Conservation (phyloP, 306 rosid species). For the Phaseolus lunatus region DNA sequence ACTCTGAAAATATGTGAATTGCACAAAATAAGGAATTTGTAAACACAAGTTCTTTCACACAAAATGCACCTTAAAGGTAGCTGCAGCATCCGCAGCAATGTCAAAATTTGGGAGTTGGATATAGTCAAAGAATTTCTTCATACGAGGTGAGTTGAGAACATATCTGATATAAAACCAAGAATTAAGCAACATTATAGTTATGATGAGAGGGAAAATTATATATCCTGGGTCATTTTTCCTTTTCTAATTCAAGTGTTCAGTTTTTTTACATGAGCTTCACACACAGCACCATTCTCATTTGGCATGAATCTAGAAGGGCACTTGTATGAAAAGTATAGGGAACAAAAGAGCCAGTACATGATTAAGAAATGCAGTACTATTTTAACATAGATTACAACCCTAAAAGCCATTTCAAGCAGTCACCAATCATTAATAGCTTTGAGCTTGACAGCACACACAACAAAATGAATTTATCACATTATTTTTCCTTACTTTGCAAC, state of each 20-base stretch:
- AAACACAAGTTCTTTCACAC: slow-evolving; percentile 27
- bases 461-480: slow-evolving; percentile 17
- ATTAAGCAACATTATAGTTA: slow-evolving; percentile 32
- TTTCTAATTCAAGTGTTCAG: slow-evolving; percentile 18
- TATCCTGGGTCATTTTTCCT: slow-evolving; percentile 3
- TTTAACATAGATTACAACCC: slow-evolving; percentile 17
- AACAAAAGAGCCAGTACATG: slow-evolving; percentile 12
- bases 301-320: slow-evolving; percentile 38
- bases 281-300: slow-evolving; percentile 37
- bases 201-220: neutral
- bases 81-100: slow-evolving; percentile 99
- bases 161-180: slow-evolving; percentile 67
- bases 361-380: slow-evolving; percentile 3
- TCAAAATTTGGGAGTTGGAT: slow-evolving; percentile 97
- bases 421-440: slow-evolving; percentile 20
- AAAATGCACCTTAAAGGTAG: slow-evolving; percentile 85
- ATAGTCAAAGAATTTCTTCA: slow-evolving; percentile 92
- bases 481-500: slow-evolving; percentile 82
- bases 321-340: slow-evolving; percentile 33
- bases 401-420: slow-evolving; percentile 28
- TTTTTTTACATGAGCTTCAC: slow-evolving; percentile 20
- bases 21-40: slow-evolving; percentile 19
- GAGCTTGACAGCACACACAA: slow-evolving; percentile 22
- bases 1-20: slow-evolving; percentile 14
- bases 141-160: slow-evolving; percentile 86